Percentiles rank a stretch among this genome's conserved stretches.
phyloP scores from a whole-genome alignment of 805 yeast species.

The Ogataea ganodermae region DNA sequence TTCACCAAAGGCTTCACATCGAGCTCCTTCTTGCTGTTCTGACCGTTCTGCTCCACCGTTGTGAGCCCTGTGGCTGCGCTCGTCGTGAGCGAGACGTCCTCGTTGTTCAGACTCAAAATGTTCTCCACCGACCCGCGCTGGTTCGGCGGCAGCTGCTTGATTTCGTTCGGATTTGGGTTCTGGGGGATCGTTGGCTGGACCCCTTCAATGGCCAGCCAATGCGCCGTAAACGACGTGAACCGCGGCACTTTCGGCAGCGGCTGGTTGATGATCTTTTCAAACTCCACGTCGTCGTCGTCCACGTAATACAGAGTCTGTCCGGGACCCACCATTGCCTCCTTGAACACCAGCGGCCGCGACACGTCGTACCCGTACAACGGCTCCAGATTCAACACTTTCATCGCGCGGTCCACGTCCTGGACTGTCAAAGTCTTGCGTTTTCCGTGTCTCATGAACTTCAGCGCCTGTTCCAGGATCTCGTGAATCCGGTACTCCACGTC shows the following conservation, averaged over 20 bases:
- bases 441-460: conserved; percentile 93
- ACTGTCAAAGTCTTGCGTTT: conserved; percentile 82
- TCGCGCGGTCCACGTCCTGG: conserved; percentile 76
- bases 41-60: conserved; percentile 28
- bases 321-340: conserved; percentile 84
- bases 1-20: conserved; percentile 87
- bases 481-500: conserved; percentile 98
- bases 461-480: conserved; percentile 93
- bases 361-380: conserved; percentile 89
- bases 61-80: conserved; percentile 33
- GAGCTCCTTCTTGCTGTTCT: conserved; percentile 44
- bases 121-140: conserved; percentile 81
- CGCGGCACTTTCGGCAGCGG: conserved; percentile 96
- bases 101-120: conserved; percentile 54
- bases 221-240: conserved; percentile 88
- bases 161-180: conserved; percentile 83
- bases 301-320: conserved; percentile 93
- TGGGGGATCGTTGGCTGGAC: conserved; percentile 98
- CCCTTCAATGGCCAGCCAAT: conserved; percentile 98
- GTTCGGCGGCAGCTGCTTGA: conserved; percentile 73
- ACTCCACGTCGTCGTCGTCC: conserved; percentile 90
- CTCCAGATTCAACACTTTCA: conserved; percentile 85
- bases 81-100: conserved; percentile 36
- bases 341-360: conserved; percentile 69
- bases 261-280: conserved; percentile 88